Evolutionary conservation across 1,139 yeast species (phyloP).

Genomic region (Nakaseomyces bracarensis): DNA sequence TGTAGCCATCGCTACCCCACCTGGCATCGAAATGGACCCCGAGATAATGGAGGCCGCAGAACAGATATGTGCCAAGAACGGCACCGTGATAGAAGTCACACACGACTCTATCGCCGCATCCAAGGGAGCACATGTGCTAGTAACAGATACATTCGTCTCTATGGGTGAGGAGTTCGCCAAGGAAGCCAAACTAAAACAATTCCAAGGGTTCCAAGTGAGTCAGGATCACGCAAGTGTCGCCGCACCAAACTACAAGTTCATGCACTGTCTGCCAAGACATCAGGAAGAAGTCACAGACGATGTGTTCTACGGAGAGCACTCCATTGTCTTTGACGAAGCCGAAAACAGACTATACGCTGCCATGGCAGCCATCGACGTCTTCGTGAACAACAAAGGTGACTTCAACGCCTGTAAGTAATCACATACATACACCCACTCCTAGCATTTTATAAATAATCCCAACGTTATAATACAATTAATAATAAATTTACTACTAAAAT

Average conservation of each 20-base stretch:
- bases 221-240: constrained; percentile 54
- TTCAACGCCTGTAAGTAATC: constrained; percentile 22
- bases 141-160: constrained; percentile 96
- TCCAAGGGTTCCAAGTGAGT: constrained; percentile 79
- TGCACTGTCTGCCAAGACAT: constrained; percentile 97
- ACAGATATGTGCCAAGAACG: constrained; percentile 44
- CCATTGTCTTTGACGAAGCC: constrained; percentile 89
- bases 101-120: constrained; percentile 71
- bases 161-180: constrained; percentile 94
- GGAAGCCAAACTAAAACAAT: constrained; percentile 61
- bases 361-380: constrained; percentile 83
- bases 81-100: constrained; percentile 52
- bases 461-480: background rate
- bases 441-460: no score
- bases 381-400: constrained; percentile 76
- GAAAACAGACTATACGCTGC: constrained; percentile 96
- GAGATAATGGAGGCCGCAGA: constrained; percentile 51
- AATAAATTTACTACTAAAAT: background rate
- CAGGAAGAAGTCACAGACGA: constrained; percentile 90
- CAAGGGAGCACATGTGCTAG: constrained; percentile 66
- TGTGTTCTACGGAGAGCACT: constrained; percentile 75
- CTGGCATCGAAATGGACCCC: constrained; percentile 54
- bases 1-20: constrained; percentile 78
- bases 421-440: background rate
- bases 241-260: constrained; percentile 67